Percentiles rank a stretch among this genome's conserved stretches.
Conservation (phyloP, 139 green algal genomes). For the Coelastrella sp. region DNA sequence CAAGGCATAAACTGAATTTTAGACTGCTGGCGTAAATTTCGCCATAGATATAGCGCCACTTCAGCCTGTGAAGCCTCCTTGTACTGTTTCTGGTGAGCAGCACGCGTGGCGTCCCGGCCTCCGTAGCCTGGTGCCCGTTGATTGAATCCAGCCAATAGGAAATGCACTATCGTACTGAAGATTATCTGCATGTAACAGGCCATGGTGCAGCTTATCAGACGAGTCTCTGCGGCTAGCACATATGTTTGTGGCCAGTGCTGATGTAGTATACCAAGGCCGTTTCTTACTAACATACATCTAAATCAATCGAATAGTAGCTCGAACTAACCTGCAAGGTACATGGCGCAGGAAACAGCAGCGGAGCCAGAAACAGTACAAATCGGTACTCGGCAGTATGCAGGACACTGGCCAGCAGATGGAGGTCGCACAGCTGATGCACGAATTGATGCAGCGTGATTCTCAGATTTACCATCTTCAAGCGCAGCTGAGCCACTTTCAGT, state of each 20-base stretch:
- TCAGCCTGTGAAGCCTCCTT: background rate
- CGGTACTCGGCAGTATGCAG: background rate
- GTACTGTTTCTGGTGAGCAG: background rate
- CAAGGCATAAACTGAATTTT: too few relatives aligned
- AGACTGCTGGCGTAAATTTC: too few relatives aligned
- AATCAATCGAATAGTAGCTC: too few relatives aligned
- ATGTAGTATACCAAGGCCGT: background rate
- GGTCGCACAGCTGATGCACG: background rate
- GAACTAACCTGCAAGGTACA: background rate
- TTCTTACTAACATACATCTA: too few relatives aligned
- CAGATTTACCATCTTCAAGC: slow-evolving; percentile 9
- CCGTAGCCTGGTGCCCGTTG: background rate
- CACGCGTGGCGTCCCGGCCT: background rate
- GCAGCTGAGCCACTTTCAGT: slow-evolving; percentile 14
- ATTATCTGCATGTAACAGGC: too few relatives aligned
- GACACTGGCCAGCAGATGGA: slow-evolving; percentile 24
- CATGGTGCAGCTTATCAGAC: background rate
- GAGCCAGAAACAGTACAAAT: background rate
- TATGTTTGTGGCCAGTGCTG: background rate
- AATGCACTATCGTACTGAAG: too few relatives aligned
- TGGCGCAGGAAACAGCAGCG: background rate
- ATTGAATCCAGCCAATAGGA: background rate
- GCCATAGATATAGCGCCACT: background rate
- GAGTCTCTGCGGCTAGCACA: background rate
- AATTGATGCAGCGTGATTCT: background rate